A percentile compares a stretch with the other conserved stretches of the same genome.
These are phyloP conservation scores for Oxytropis ochrocephala DNA, from an alignment of 306 rosid species.

Conservation along the genomic window DNA sequence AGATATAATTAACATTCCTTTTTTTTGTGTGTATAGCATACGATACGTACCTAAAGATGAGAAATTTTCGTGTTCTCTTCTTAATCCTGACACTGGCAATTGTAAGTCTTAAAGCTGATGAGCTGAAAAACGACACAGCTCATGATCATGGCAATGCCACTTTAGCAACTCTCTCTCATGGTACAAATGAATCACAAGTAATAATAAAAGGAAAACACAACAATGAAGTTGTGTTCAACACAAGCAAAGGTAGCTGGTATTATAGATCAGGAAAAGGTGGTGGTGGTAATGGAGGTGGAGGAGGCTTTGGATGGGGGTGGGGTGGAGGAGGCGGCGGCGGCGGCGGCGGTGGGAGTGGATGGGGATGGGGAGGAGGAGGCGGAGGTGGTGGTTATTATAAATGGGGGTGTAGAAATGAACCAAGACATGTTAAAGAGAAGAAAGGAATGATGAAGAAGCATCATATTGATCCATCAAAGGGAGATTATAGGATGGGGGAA, in stretches of 20 bases:
- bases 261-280: conserved; percentile 22
- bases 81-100: conserved; percentile 22
- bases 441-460: not conserved
- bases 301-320: conserved; percentile 25
- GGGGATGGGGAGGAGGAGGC: conserved; percentile 65
- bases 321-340: conserved; percentile 35
- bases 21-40: not conserved
- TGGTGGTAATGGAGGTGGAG: not conserved
- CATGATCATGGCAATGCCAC: conserved; percentile 22
- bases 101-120: conserved; percentile 25
- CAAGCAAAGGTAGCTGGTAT: conserved; percentile 25
- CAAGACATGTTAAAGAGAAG: conserved; percentile 25
- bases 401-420: conserved; percentile 66
- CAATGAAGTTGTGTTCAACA: conserved; percentile 28
- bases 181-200: not conserved
- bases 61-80: conserved; percentile 13
- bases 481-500: conserved; percentile 56
- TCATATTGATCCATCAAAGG: conserved; percentile 12
- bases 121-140: conserved; percentile 25
- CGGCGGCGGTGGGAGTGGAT: not conserved
- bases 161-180: conserved; percentile 7
- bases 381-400: conserved; percentile 81
- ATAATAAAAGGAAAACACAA: conserved; percentile 18
- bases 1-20: not conserved
- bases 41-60: conserved; percentile 21